phyloP scores from a whole-genome alignment of 192 early-diverging fungal species.

The Coemansia sp. region DNA sequence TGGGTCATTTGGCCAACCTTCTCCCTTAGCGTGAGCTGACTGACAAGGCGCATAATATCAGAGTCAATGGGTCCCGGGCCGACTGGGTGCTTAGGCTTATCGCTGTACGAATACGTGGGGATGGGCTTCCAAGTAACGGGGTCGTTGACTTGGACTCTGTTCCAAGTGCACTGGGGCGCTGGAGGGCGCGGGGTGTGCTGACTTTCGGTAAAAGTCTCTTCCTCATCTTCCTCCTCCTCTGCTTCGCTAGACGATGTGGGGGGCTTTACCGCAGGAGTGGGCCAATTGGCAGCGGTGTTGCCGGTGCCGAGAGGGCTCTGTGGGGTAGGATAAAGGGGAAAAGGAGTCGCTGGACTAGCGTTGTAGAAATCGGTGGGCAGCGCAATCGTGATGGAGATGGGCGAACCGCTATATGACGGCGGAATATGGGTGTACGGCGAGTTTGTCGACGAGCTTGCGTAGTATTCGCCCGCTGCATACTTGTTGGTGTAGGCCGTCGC shows the following conservation, averaged over 20 bases:
- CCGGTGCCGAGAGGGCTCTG: not conserved
- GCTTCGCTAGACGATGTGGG: not conserved
- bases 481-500: not conserved
- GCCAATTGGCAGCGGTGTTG: not conserved
- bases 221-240: not conserved
- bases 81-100: not conserved
- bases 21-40: slow-evolving; percentile 52
- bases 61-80: slow-evolving; percentile 40
- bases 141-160: slow-evolving; percentile 15
- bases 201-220: not conserved
- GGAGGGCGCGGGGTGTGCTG: not conserved
- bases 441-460: not conserved
- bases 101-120: slow-evolving; percentile 10
- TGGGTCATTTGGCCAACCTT: slow-evolving; percentile 72
- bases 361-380: not conserved
- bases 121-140: slow-evolving; percentile 9
- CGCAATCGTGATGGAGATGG: not conserved
- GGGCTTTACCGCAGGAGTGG: not conserved
- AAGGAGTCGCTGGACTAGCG: not conserved
- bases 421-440: not conserved
- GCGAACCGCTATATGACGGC: not conserved
- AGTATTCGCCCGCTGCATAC: not conserved
- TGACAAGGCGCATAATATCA: slow-evolving; percentile 51
- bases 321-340: not conserved
- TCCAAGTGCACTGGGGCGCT: slow-evolving; percentile 11